Evolutionary conservation across 371 early-diverging fungal genomes (phyloP).

Genomic region (Mucor piriformis): DNA sequence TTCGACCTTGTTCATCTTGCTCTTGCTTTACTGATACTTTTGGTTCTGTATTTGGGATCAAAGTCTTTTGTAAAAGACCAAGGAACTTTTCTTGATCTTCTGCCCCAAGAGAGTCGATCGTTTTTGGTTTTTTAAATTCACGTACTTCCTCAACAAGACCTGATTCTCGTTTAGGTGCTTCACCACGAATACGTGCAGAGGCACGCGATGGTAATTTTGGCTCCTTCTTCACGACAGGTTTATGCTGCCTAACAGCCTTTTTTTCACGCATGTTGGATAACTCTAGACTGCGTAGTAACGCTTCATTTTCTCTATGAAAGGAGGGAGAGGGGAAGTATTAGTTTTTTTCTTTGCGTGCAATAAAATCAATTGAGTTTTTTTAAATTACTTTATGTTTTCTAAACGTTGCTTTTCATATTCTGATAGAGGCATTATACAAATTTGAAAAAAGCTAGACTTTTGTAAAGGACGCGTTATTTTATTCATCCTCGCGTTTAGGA

Average conservation of each 20-base stretch:
- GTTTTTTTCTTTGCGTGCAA: background rate
- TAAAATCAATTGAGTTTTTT: background rate
- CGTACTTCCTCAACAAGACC: background rate
- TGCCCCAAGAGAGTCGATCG: conserved; percentile 29
- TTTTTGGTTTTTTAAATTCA: conserved; percentile 13
- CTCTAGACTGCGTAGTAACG: conserved; percentile 36
- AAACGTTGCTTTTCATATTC: conserved; percentile 49
- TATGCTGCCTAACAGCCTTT: conserved; percentile 12
- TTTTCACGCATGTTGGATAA: conserved; percentile 20
- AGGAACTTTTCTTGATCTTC: conserved; percentile 29
- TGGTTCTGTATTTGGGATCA: conserved; percentile 24
- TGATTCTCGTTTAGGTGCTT: conserved; percentile 18
- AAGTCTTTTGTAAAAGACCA: conserved; percentile 20
- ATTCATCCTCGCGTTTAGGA: conserved; percentile 76
- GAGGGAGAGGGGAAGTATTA: background rate
- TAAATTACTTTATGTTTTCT: conserved; percentile 48
- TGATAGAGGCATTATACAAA: conserved; percentile 17
- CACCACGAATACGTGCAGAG: conserved; percentile 50
- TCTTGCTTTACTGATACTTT: conserved; percentile 1
- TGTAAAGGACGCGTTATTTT: conserved; percentile 82
- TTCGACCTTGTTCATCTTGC: conserved; percentile 12
- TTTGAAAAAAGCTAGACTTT: conserved; percentile 84
- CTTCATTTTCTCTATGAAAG: conserved; percentile 40
- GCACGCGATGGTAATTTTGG: conserved; percentile 29
- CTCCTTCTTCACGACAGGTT: conserved; percentile 24